Percentiles rank a stretch among this genome's conserved stretches.
These are phyloP conservation scores for Arachnopeziza araneosa DNA, from an alignment of 2,329 filamentous ascomycete genomes.

Conservation along the genomic window DNA sequence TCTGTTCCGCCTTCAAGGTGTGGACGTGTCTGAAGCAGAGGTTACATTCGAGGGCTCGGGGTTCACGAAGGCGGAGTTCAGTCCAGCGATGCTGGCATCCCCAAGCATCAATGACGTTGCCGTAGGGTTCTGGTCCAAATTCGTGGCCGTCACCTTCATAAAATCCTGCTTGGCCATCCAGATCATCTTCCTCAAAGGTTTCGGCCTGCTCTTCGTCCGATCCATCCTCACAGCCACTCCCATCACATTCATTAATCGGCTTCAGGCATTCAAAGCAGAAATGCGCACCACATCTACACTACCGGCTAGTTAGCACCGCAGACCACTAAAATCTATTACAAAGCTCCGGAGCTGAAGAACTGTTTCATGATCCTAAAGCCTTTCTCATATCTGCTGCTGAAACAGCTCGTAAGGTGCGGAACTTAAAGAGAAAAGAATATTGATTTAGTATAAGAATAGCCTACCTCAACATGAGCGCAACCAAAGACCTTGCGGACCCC, in stretches of 20 bases:
- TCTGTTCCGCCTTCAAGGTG: background rate
- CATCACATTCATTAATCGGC: conserved; percentile 24
- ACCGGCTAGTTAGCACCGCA: background rate
- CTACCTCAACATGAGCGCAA: conserved; percentile 37
- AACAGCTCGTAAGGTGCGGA: no score
- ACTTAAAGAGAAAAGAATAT: background rate
- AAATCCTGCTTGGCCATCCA: conserved; percentile 23
- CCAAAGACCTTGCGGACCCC: conserved; percentile 43
- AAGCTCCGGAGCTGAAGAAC: no score
- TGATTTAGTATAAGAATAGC: background rate
- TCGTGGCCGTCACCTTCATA: conserved; percentile 32
- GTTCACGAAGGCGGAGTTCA: background rate
- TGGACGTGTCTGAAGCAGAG: conserved; percentile 6
- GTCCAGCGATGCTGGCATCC: conserved; percentile 12
- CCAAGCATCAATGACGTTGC: conserved; percentile 10
- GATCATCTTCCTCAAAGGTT: conserved; percentile 24
- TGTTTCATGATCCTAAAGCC: no score
- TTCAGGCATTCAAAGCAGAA: conserved; percentile 43
- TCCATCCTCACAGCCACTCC: conserved; percentile 15
- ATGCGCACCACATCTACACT: conserved; percentile 42
- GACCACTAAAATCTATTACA: background rate
- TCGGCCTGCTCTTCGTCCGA: conserved; percentile 25
- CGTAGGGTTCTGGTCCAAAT: conserved; percentile 27
- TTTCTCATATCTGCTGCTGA: no score
- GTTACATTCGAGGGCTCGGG: conserved; percentile 10